These are phyloP conservation scores for Moniliophthora roreri DNA, from an alignment of 1,284 basidiomycete genomes.

Conservation along the genomic window DNA sequence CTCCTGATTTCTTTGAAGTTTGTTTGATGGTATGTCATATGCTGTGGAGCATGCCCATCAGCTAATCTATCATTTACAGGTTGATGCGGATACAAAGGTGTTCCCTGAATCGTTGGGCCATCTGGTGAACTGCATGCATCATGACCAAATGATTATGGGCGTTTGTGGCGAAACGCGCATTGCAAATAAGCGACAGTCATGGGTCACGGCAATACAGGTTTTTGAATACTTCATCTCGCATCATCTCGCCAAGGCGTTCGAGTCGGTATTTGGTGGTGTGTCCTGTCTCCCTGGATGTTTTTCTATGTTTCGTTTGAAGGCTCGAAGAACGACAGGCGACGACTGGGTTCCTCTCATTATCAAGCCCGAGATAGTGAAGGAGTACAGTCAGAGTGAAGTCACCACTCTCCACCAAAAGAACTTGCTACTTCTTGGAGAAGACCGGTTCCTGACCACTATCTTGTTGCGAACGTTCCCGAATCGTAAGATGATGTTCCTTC, in stretches of 20 bases:
- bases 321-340: constrained; percentile 81
- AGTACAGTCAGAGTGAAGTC: constrained; percentile 95
- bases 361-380: constrained; percentile 96
- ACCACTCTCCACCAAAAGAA: constrained; percentile 98
- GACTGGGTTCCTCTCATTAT: constrained; percentile 98
- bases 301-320: constrained; percentile 99
- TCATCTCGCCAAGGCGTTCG: constrained; percentile 97
- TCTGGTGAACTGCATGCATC: constrained; percentile 96
- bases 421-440: constrained; percentile 93
- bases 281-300: constrained; percentile 99
- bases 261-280: constrained; percentile 99
- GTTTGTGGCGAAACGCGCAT: constrained; percentile 98
- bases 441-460: constrained; percentile 96
- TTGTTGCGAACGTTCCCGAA: constrained; percentile 96
- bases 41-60: neutral
- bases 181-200: constrained; percentile 95
- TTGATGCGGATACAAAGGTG: constrained; percentile 97
- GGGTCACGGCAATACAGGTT: constrained; percentile 98
- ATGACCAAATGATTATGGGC: constrained; percentile 99
- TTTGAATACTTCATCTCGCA: constrained; percentile 99
- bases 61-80: constrained; percentile 55
- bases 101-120: constrained; percentile 84
- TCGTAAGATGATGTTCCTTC: constrained; percentile 99
- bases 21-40: constrained; percentile 83
- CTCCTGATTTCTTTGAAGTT: constrained; percentile 98